Evolutionary conservation across 768 basidiomycete genomes (phyloP).

Genomic region (Strobilomyces dryophilus): DNA sequence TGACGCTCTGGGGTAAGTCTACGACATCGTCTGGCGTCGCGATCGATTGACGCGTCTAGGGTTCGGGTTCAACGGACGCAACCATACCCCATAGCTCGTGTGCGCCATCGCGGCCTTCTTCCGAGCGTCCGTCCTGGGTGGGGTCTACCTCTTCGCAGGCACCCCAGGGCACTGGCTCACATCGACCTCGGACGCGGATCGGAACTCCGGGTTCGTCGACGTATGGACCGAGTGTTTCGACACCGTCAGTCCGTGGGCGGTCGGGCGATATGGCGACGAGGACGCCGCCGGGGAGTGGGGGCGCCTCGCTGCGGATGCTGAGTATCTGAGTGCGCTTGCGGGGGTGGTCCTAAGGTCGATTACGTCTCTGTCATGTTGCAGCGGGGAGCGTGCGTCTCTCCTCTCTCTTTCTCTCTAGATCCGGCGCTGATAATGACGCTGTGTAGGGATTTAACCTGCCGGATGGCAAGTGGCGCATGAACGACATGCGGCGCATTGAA

Average conservation of each 20-base stretch:
- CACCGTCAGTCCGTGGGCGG: slow-evolving; percentile 78
- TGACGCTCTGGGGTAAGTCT: slow-evolving; percentile 64
- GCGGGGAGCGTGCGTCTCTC: slow-evolving; percentile 66
- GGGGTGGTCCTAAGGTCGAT: slow-evolving; percentile 47
- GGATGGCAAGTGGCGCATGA: slow-evolving; percentile 66
- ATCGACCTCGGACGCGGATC: slow-evolving; percentile 72
- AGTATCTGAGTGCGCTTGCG: slow-evolving; percentile 50
- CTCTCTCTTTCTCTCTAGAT: not conserved
- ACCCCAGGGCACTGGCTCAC: slow-evolving; percentile 40
- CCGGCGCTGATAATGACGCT: not conserved
- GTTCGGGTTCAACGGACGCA: slow-evolving; percentile 38
- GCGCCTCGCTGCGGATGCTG: too few relatives aligned
- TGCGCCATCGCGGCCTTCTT: slow-evolving; percentile 53
- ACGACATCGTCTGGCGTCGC: not conserved
- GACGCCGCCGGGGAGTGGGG: slow-evolving; percentile 40
- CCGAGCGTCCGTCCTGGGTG: slow-evolving; percentile 60
- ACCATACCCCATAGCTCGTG: slow-evolving; percentile 39
- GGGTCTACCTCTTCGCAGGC: slow-evolving; percentile 62
- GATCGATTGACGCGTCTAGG: slow-evolving; percentile 60
- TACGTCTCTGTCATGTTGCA: slow-evolving; percentile 81
- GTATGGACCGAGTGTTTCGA: slow-evolving; percentile 79
- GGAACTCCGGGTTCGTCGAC: slow-evolving; percentile 57
- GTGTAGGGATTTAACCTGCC: slow-evolving; percentile 65
- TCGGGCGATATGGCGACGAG: slow-evolving; percentile 65
- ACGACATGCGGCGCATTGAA: slow-evolving; percentile 57